Evolutionary conservation across 140 eudicot species (phyloP), one percentile per base, ranked within the genome.

Genomic region (Erigeron philadelphicus): DNA sequence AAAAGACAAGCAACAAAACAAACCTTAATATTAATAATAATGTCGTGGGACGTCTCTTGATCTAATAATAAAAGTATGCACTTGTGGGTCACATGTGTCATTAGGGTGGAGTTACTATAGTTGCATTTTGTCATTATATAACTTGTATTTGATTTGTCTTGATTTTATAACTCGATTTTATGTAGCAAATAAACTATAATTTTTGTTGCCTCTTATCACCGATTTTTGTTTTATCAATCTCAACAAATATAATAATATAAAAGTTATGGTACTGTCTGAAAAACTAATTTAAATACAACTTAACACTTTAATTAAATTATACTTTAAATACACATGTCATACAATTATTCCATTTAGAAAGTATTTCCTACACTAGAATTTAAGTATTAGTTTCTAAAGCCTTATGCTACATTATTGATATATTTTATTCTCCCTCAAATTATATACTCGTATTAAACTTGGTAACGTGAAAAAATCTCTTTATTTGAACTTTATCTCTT

Each of bases 61-160:
- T 17, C 9, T 42, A 2, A 56, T 11, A 49, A 61, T 31, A 31
- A 31, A 31, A 31, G 38, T 31, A 56, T 55, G 21, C 17, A 40
- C 49, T 13, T 66, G 78, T 72, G 78, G 74, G 78, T 72, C 78
- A 72, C 78, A 78, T 72, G 78, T 58, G 72, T 15, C 59, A 73
- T 21, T 42, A 48, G 66, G 16, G 47, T 72, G 70, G 65, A 78
- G 74, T 78, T 78, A 3, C 58, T 72, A 47, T 59, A 56, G 69
- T 71, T 63, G 72, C 68, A 25, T 71, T 71, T 77, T 77, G 81
- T 60, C 73, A 71, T 48, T 48, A 64, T 66, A 57, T 40, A 68
- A 60, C 38, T 64, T 45, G 43, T 77, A 17, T 56, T 56, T 63
- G 67, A 55, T 71, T 71, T 31, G 38, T 31, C 38, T 31, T 31